These are phyloP conservation scores for Populus alba DNA, from an alignment of 345 rosid species.

Conservation along the genomic window DNA sequence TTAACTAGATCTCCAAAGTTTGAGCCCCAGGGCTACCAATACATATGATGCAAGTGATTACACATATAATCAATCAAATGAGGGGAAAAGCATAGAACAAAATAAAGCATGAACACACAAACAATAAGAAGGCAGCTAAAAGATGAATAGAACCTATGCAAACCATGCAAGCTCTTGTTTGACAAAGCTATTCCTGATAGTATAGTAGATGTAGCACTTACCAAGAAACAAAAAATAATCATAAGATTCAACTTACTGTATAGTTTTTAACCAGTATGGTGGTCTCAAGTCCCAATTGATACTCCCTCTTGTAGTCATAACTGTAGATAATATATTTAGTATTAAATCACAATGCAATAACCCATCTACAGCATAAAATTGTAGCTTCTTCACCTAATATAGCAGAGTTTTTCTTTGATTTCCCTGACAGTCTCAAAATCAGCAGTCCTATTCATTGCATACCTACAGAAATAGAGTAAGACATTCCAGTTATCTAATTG, in stretches of 20 bases:
- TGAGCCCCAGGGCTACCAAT: background rate
- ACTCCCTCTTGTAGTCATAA: constrained; percentile 94
- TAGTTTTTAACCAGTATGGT: constrained; percentile 93
- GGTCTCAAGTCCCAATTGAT: constrained; percentile 90
- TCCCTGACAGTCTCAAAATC: constrained; percentile 97
- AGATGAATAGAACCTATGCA: background rate
- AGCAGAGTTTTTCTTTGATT: constrained; percentile 97
- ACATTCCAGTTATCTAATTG: constrained; percentile 6
- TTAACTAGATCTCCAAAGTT: background rate
- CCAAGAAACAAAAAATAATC: background rate
- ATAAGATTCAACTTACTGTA: constrained; percentile 57
- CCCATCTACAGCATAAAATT: constrained; percentile 1
- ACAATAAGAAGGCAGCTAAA: background rate
- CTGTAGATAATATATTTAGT: constrained; percentile 38
- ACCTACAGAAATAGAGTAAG: constrained; percentile 46
- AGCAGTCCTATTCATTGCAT: constrained; percentile 82
- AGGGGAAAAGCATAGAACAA: background rate
- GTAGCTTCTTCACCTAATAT: constrained; percentile 57
- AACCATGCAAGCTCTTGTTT: background rate
- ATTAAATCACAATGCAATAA: constrained; percentile 7
- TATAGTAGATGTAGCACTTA: background rate
- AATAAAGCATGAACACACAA: background rate
- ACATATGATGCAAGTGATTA: background rate
- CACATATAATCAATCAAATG: background rate
- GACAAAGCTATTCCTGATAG: background rate